Evolutionary conservation across 2,329 filamentous ascomycete species (phyloP), one percentile per base, ranked within the genome.

Genomic region (Cadophora gregata): DNA sequence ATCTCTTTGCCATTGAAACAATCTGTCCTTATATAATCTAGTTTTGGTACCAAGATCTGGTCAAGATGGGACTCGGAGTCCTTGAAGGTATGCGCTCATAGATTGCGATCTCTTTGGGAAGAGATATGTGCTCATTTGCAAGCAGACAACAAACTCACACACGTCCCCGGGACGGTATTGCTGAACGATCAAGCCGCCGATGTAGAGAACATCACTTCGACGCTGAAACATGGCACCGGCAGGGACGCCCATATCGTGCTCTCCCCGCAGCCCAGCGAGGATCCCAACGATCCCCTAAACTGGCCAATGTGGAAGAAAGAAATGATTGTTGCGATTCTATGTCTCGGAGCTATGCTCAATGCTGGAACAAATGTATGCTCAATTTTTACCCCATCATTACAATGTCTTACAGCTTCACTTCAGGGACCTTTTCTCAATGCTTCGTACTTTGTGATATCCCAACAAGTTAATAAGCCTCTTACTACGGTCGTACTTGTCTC

Each of bases 241-340:
- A 65, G 42, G 42, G 25, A 63, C 25, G 21, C 58, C 4, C 63
- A 70, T 25, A 67, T 71, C 21, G 67, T 72, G 25, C 63, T 71
- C 19, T 66, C 67, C 25, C 79, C 82, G 12, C 82, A 83, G 70
- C 82, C 82, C 1, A 80, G 77, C 16, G 79, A 81, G 63, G 81
- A 79, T 47, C 82, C 82, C 0, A 83, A 83, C 64, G 82, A 84
- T 66, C 82, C 82, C 1, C 68, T 84, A 12, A 84, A 83, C 63
- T 78, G 77, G 77, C 63, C 74, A 10, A 64, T 72, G 3, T 66
- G 70, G 65, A 81, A 80, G 76, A 84, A 83, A 65, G 75, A 78
- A 62, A 63, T 77, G 24, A 78, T 81, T 58, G 71, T 82, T 4
- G 69, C 76, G 6, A 76, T 81, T n/a, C 73, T 82, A 9, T 76